phyloP scores from a whole-genome alignment of 2,329 filamentous ascomycete species.

The Nemania bipapillata region DNA sequence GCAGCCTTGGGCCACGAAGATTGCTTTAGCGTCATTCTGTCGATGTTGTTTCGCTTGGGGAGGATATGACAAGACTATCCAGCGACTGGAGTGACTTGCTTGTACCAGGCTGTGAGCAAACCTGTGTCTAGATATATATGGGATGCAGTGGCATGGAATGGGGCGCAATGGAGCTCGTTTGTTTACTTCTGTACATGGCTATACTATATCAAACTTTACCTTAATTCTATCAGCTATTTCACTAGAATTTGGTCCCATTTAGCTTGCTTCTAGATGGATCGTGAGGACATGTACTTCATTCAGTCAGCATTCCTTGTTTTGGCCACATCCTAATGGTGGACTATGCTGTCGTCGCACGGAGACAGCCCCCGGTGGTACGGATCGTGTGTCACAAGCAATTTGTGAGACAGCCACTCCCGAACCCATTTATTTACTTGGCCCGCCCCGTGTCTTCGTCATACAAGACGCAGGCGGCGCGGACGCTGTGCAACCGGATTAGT shows the following conservation, averaged over 20 bases:
- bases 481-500: constrained; percentile 9
- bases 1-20: constrained; percentile 2
- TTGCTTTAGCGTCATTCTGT: constrained; percentile 4
- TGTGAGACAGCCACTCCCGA: not conserved
- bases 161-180: constrained; percentile 24
- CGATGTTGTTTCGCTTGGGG: not conserved
- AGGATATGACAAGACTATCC: constrained; percentile 5
- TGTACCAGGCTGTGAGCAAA: constrained; percentile 8
- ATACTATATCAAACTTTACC: constrained; percentile 30
- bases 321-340: not conserved
- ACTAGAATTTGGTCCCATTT: not conserved
- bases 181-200: constrained; percentile 35
- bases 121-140: constrained; percentile 34
- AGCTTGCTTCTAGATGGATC: not conserved
- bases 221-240: constrained; percentile 30
- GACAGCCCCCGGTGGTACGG: not conserved
- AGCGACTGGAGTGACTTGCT: constrained; percentile 4
- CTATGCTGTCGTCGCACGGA: not conserved
- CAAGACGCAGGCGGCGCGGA: not conserved
- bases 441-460: constrained; percentile 4
- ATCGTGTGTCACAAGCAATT: not conserved
- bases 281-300: no score
- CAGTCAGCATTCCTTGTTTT: not conserved
- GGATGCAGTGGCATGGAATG: constrained; percentile 28
- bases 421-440: not conserved